These are phyloP conservation scores for Secale cereale DNA, from an alignment of 176 grass and related monocot species.

Conservation along the genomic window DNA sequence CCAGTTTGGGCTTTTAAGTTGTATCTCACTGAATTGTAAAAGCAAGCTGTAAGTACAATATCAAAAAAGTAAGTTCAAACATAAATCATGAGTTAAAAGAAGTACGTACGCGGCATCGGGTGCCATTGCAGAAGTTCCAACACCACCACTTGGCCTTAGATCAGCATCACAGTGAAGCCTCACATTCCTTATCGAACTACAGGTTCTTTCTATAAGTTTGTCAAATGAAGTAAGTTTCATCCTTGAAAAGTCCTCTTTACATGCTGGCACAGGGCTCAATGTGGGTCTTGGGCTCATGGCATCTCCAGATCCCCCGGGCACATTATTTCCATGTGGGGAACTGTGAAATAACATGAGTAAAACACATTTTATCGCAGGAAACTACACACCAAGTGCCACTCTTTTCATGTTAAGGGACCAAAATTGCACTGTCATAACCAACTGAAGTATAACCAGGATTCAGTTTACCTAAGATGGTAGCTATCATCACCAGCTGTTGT, in stretches of 20 bases:
- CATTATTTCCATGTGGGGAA: constrained; percentile 32
- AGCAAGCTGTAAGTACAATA: neutral
- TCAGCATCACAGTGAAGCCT: constrained; percentile 66
- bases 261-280: constrained; percentile 65
- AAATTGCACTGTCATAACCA: neutral
- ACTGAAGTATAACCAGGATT: constrained; percentile 11
- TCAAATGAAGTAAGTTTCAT: constrained; percentile 90
- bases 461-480: constrained; percentile 50
- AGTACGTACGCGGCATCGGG: constrained; percentile 88
- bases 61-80: neutral
- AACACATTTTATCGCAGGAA: neutral
- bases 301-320: constrained; percentile 25
- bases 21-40: constrained; percentile 76
- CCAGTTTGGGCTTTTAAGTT: constrained; percentile 92
- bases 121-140: constrained; percentile 74
- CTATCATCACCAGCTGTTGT: constrained; percentile 71
- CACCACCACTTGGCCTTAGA: constrained; percentile 40
- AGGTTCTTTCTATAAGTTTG: constrained; percentile 74
- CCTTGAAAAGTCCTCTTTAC: constrained; percentile 73
- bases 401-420: neutral
- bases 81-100: neutral
- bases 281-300: constrained; percentile 27
- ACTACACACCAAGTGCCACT: constrained; percentile 1
- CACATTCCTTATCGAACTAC: constrained; percentile 73
- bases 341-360: constrained; percentile 35